phyloP scores from a whole-genome alignment of 2,329 filamentous ascomycete genomes.

The Furcasterigmium furcatum region DNA sequence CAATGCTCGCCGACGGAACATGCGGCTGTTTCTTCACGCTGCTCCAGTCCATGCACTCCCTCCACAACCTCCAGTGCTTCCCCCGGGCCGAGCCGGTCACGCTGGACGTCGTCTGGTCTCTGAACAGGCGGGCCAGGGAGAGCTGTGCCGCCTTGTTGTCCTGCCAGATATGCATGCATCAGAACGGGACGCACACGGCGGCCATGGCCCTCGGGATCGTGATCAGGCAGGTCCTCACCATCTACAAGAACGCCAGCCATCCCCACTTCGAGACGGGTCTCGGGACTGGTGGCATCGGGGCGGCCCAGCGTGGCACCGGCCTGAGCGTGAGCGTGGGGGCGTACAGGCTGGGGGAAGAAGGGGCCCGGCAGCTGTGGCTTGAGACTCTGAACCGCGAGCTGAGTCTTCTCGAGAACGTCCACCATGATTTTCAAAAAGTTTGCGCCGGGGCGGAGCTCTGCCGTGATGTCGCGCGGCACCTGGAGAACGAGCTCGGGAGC shows the following conservation, averaged over 20 bases:
- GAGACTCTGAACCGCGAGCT: conserved; percentile 46
- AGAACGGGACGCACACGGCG: conserved; percentile 37
- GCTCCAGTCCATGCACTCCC: conserved; percentile 40
- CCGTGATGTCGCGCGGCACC: conserved; percentile 40
- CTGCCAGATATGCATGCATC: conserved; percentile 40
- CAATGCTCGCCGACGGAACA: conserved; percentile 14
- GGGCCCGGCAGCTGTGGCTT: conserved; percentile 42
- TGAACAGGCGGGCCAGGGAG: conserved; percentile 46
- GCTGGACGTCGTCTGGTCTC: conserved; percentile 39
- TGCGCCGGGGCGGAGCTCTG: conserved; percentile 38
- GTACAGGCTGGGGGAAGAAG: conserved; percentile 42
- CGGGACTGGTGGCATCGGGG: too few species aligned
- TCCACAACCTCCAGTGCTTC: conserved; percentile 34
- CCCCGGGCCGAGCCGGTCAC: conserved; percentile 32
- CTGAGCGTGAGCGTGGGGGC: conserved; percentile 38
- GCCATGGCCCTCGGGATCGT: conserved; percentile 48
- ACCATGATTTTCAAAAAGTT: conserved; percentile 38
- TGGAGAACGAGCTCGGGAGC: conserved; percentile 38
- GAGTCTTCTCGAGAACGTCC: conserved; percentile 42
- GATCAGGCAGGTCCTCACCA: conserved; percentile 42
- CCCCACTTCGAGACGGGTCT: conserved; percentile 28
- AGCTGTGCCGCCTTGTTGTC: conserved; percentile 43
- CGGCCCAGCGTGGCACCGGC: conserved; percentile 12
- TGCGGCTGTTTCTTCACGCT: conserved; percentile 46
- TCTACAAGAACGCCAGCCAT: conserved; percentile 39